Conservation (phyloP, 2,329 filamentous ascomycete genomes). For the Neonectria sp. region DNA sequence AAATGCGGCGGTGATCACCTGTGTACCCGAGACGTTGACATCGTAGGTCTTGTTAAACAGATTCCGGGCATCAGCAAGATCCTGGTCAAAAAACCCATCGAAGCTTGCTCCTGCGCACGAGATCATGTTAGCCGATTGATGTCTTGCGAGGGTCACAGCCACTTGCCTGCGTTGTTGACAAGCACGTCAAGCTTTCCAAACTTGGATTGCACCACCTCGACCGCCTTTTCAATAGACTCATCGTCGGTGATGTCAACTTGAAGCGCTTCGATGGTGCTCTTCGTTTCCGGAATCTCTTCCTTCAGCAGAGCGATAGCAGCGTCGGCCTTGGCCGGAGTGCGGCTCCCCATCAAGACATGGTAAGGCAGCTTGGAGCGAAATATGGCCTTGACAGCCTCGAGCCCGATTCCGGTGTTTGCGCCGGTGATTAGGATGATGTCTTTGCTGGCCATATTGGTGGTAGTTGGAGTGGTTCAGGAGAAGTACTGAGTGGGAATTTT, state of each 20-base stretch:
- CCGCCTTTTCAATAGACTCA: constrained; percentile 63
- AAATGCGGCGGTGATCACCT: constrained; percentile 57
- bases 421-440: constrained; percentile 72
- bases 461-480: neutral
- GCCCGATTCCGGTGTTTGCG: constrained; percentile 74
- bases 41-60: constrained; percentile 63
- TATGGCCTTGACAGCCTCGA: constrained; percentile 70
- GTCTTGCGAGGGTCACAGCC: too few species aligned
- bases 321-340: constrained; percentile 66
- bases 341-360: constrained; percentile 69
- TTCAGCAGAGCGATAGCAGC: constrained; percentile 60
- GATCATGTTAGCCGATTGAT: neutral
- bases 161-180: constrained; percentile 70
- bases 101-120: constrained; percentile 57
- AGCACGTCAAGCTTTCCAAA: constrained; percentile 66
- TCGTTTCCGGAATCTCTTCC: constrained; percentile 56
- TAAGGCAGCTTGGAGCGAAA: constrained; percentile 64
- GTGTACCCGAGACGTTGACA: constrained; percentile 65
- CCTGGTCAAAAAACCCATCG: constrained; percentile 52
- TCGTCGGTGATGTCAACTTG: constrained; percentile 70
- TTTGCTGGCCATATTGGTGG: constrained; percentile 40
- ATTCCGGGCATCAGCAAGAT: constrained; percentile 53
- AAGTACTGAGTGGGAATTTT: neutral
- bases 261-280: constrained; percentile 61
- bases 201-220: constrained; percentile 57